phyloP scores from a whole-genome alignment of 2,329 filamentous ascomycete genomes.

The Pestalotiopsis fici region DNA sequence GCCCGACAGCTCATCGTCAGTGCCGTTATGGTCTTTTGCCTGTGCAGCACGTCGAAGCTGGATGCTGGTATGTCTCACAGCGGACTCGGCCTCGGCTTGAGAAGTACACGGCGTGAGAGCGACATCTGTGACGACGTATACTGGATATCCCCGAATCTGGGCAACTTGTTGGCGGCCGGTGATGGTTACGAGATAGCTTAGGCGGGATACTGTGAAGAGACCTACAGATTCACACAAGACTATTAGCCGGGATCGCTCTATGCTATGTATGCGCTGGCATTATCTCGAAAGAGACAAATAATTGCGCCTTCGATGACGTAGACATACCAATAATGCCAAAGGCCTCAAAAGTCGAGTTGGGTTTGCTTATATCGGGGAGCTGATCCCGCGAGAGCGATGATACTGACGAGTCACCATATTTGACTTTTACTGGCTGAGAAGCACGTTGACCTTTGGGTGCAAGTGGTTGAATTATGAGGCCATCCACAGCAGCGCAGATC shows the following conservation, averaged over 20 bases:
- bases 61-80: constrained; percentile 63
- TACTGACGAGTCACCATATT: constrained; percentile 63
- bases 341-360: constrained; percentile 56
- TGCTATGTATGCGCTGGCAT: background rate
- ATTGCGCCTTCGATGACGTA: background rate
- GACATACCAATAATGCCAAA: constrained; percentile 59
- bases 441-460: constrained; percentile 50
- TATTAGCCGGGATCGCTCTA: background rate
- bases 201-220: constrained; percentile 77
- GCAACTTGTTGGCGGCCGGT: constrained; percentile 86
- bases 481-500: constrained; percentile 80
- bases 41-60: constrained; percentile 38
- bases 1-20: constrained; percentile 23
- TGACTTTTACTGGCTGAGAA: constrained; percentile 64
- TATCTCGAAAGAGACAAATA: background rate
- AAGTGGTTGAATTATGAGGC: constrained; percentile 77
- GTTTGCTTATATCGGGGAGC: constrained; percentile 42
- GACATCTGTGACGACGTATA: constrained; percentile 88
- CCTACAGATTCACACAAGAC: constrained; percentile 51
- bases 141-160: constrained; percentile 75
- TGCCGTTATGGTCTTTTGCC: constrained; percentile 6
- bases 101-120: constrained; percentile 86
- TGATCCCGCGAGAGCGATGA: constrained; percentile 46
- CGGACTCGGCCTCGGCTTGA: constrained; percentile 70
- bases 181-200: constrained; percentile 85